Percentiles rank a stretch among this genome's conserved stretches.
Evolutionary conservation across 768 basidiomycete genomes (phyloP).

Genomic region (Boletus barrowsii): DNA sequence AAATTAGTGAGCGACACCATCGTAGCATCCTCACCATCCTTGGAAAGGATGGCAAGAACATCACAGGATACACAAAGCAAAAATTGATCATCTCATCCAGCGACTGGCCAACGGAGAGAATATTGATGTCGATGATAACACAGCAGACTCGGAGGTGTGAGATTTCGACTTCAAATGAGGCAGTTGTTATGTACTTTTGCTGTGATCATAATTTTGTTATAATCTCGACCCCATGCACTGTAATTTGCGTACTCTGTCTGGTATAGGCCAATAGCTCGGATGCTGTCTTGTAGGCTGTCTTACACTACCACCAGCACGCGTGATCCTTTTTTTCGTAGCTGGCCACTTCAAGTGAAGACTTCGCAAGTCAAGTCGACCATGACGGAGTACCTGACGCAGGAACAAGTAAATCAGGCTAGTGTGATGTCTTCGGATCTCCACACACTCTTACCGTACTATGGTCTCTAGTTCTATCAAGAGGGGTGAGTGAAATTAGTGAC

Average conservation of each 20-base stretch:
- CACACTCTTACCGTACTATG: neutral
- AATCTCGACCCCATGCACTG: neutral
- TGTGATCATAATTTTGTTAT: constrained; percentile 13
- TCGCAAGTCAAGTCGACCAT: neutral
- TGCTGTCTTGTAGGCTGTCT: too few relatives aligned
- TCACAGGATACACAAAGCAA: constrained; percentile 82
- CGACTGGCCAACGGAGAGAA: constrained; percentile 57
- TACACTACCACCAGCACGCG: neutral
- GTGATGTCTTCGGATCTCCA: neutral
- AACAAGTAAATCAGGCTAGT: constrained; percentile 57
- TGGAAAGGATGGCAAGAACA: constrained; percentile 97
- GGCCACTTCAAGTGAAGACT: neutral
- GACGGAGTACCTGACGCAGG: constrained; percentile 49
- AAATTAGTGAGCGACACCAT: neutral
- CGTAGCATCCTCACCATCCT: constrained; percentile 80
- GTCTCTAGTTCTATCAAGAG: constrained; percentile 50
- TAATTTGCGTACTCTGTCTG: neutral
- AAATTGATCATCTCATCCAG: constrained; percentile 77
- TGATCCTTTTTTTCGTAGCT: too few relatives aligned
- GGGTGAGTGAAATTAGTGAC: constrained; percentile 40
- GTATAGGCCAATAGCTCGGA: too few relatives aligned
- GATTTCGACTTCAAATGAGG: neutral
- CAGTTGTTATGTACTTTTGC: constrained; percentile 4
- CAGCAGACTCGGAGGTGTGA: constrained; percentile 28
- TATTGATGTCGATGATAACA: constrained; percentile 35